Percentiles rank a stretch among this genome's conserved stretches.
Evolutionary conservation across 129 eudicot genomes (phyloP).

Genomic region (Silybum marianum): DNA sequence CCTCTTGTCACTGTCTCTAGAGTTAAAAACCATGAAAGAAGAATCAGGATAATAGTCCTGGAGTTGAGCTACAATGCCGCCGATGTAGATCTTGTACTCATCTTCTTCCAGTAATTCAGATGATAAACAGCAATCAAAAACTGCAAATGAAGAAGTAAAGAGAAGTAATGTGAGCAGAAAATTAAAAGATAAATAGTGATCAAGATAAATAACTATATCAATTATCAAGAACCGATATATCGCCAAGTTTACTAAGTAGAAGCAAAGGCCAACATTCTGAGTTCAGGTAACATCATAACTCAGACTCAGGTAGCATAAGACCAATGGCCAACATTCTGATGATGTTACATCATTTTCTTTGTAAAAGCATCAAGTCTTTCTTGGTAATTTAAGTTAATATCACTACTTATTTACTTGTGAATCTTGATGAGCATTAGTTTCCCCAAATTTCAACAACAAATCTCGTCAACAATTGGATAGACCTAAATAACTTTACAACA

Average conservation of each 20-base stretch:
- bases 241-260: not conserved
- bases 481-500: not conserved
- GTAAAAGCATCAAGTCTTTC: not conserved
- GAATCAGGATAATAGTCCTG: conserved; percentile 55
- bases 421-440: not conserved
- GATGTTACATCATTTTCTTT: conserved; percentile 2
- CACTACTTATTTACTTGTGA: not conserved
- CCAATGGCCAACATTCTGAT: not conserved
- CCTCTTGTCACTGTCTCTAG: conserved; percentile 47
- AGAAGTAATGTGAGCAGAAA: not conserved
- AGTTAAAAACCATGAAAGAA: conserved; percentile 62
- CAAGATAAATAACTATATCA: not conserved
- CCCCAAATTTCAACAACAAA: conserved; percentile 16
- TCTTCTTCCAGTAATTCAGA: conserved; percentile 55
- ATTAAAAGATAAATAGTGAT: not conserved
- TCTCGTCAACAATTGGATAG: conserved; percentile 2
- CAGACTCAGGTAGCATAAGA: not conserved
- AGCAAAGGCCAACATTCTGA: too few relatives aligned
- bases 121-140: conserved; percentile 74
- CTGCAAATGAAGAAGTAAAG: conserved; percentile 34
- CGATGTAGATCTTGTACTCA: conserved; percentile 49
- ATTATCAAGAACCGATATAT: not conserved
- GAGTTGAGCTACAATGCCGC: conserved; percentile 53
- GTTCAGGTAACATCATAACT: not conserved
- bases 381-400: not conserved